Percentiles rank a stretch among this genome's conserved stretches.
Conservation (phyloP, 169 alveolate species). For the Cryptosporidium canis region DNA sequence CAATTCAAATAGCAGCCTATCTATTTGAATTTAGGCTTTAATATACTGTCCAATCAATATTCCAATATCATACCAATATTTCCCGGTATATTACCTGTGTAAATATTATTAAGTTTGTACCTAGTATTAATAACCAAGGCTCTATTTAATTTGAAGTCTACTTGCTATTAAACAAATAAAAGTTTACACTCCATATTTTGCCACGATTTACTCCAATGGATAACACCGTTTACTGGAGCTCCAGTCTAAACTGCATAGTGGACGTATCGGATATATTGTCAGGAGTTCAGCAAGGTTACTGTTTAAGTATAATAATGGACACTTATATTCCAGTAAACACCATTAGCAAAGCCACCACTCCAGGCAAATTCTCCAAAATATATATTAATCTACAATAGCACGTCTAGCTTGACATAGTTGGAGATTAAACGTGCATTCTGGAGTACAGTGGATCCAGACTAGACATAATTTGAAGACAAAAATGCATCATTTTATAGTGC, state of each 20-base stretch:
- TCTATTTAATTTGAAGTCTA: not conserved
- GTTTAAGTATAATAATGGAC: not conserved
- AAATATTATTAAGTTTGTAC: not conserved
- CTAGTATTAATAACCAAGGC: not conserved
- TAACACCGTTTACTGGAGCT: constrained; percentile 1
- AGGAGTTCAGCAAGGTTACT: not conserved
- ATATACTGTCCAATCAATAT: constrained; percentile 13
- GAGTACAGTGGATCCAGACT: constrained; percentile 60
- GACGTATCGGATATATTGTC: not conserved
- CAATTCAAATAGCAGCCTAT: not conserved
- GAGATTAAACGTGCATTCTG: constrained; percentile 62
- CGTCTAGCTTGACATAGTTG: not conserved
- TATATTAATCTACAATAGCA: not conserved
- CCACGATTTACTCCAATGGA: not conserved
- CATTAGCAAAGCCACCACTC: not conserved
- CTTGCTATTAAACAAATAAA: not conserved
- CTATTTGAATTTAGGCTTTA: not conserved
- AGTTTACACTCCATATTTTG: not conserved
- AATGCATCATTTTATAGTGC: constrained; percentile 4
- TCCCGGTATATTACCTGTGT: not conserved
- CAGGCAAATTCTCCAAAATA: not conserved
- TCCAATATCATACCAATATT: not conserved
- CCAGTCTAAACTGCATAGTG: not conserved
- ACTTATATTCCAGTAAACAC: not conserved
- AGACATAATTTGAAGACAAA: constrained; percentile 58